Percentiles rank a stretch among this genome's conserved stretches.
Conservation (phyloP, 345 rosid genomes). For the Erucastrum elatum region DNA sequence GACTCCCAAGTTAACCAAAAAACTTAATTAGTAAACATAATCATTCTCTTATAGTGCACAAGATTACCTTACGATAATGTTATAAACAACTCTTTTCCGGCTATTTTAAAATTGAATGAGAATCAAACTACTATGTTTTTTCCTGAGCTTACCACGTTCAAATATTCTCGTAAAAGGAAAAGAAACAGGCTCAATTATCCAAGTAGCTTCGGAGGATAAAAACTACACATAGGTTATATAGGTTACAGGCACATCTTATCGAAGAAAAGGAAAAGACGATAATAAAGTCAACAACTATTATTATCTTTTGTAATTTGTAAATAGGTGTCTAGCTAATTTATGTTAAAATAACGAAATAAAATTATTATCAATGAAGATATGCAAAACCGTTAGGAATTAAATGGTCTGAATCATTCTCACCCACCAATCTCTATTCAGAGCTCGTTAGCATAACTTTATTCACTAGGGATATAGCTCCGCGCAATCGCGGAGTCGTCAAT, state of each 20-base stretch:
- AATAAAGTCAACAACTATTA: conserved; percentile 24
- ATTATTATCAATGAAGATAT: conserved; percentile 17
- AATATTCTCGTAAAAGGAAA: neutral
- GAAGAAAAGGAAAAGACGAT: conserved; percentile 20
- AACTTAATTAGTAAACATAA: neutral
- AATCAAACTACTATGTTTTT: neutral
- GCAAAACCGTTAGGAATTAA: conserved; percentile 32
- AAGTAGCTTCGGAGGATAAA: neutral
- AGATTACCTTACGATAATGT: neutral
- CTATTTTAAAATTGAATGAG: neutral
- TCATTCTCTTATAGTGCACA: neutral
- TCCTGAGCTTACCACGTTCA: neutral
- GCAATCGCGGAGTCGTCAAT: no score
- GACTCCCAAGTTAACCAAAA: neutral
- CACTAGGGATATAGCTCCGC: no score
- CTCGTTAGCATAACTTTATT: conserved; percentile 35
- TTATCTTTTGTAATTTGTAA: neutral
- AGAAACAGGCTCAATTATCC: neutral
- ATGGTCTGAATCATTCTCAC: conserved; percentile 25
- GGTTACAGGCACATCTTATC: conserved; percentile 7
- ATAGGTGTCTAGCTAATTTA: conserved; percentile 9
- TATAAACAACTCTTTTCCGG: neutral
- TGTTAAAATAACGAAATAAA: neutral
- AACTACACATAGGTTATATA: neutral
- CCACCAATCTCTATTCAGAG: conserved; percentile 6